Evolutionary conservation across 768 basidiomycete species (phyloP).

Genomic region (Suillus subaureus): DNA sequence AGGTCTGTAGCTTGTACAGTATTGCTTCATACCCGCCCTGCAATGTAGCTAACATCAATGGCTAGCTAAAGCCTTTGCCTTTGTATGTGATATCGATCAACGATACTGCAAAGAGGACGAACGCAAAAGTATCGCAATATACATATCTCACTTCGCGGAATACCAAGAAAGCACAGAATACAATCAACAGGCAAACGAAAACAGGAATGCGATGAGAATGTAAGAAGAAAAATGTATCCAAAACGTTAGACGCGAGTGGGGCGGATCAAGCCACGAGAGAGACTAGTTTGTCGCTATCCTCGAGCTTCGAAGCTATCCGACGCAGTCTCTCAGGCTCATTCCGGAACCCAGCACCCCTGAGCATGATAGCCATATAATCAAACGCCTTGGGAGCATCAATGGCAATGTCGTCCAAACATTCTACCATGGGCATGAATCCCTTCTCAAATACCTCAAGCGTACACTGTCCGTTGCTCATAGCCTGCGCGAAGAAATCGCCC

Average conservation of each 20-base stretch:
- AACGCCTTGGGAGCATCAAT: constrained; percentile 34
- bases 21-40: neutral
- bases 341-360: too few relatives aligned
- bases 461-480: constrained; percentile 61
- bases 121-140: constrained; percentile 27
- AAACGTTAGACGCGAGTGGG: constrained; percentile 4
- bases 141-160: constrained; percentile 32
- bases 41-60: neutral
- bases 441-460: constrained; percentile 67
- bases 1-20: neutral
- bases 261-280: constrained; percentile 36
- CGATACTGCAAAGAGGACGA: constrained; percentile 10
- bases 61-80: too few relatives aligned
- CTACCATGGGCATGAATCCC: constrained; percentile 69
- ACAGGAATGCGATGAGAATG: constrained; percentile 11
- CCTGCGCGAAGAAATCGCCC: constrained; percentile 69
- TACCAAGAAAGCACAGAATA: constrained; percentile 23
- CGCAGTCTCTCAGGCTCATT: too few relatives aligned
- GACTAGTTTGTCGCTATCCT: constrained; percentile 44
- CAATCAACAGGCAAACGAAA: constrained; percentile 26
- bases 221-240: constrained; percentile 8
- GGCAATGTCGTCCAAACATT: constrained; percentile 84
- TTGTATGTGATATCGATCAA: neutral
- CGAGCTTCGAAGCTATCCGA: constrained; percentile 57
- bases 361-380: constrained; percentile 52